Evolutionary conservation across 768 basidiomycete genomes (phyloP), one percentile per base, ranked within the genome.

Genomic region (Austroboletus festivus): DNA sequence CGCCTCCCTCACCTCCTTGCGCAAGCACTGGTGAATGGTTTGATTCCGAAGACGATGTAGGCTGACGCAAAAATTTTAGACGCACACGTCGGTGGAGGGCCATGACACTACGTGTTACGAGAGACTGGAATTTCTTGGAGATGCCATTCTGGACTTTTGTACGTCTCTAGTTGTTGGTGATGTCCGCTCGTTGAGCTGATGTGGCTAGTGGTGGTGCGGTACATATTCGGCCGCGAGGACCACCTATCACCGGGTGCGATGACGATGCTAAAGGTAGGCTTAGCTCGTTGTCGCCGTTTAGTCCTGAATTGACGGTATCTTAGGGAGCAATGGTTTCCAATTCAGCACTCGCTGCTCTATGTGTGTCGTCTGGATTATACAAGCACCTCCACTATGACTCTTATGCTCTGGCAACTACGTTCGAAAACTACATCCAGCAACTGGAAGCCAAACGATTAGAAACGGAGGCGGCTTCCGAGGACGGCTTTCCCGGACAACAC

Each of bases 271-370:
- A 93, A 93, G 78, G 90, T 81, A 55, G 9, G 59, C 37, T 18
- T 13, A 16, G 35, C 6, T 47, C 21, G 28, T 9, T 39, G 33
- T 7, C 23, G 26, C 31, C 13, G 31, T 24, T 46, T 12, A 22
- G 28, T 38, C 26, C 19, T 28, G 16, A 13, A 26, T 50, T 53
- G 48, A 48, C 20, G n/a, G 31, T 13, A 19, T 18, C 24, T 30
- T 57, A 92, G 90, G 79, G 81, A 23, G 85, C 86, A 8, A 92
- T 93, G 89, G 89, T 93, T 22, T 89, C 87, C 4, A 92, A 92
- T 63, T 77, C 81, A 24, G 74, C 85, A 16, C 71, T 93, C 37
- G 88, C 85, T 33, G 85, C 89, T 2, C 65, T 92, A 49, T 89
- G 86, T 55, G 81, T 92, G 16, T 76, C 75, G 54, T 77, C 78